Evolutionary conservation across 2,329 filamentous ascomycete genomes (phyloP).

Genomic region (Neopestalotiopsis sp.): DNA sequence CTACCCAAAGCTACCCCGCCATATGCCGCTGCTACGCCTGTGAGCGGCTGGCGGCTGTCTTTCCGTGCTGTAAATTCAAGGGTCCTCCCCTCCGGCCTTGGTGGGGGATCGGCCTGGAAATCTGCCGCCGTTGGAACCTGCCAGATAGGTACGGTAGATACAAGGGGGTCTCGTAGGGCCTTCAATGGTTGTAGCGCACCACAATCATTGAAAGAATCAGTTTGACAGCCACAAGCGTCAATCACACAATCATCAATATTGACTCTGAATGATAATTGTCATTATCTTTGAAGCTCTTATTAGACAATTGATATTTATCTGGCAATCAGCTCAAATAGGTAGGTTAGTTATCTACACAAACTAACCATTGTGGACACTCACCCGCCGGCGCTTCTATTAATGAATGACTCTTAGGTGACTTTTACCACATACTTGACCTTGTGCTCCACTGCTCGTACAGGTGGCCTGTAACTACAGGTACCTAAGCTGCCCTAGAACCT

Average conservation of each 20-base stretch:
- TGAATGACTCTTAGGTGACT: background rate
- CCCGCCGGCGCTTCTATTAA: background rate
- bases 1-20: constrained; percentile 4
- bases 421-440: background rate
- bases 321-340: background rate
- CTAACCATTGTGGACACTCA: background rate
- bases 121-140: background rate
- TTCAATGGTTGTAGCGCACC: background rate
- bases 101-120: constrained; percentile 10
- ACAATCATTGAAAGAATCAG: background rate
- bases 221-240: background rate
- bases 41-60: background rate
- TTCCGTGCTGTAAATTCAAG: background rate
- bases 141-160: background rate
- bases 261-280: background rate
- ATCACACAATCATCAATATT: background rate
- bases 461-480: background rate
- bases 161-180: background rate
- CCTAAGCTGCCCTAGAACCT: background rate
- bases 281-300: background rate
- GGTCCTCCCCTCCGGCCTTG: background rate
- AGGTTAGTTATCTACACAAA: background rate
- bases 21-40: constrained; percentile 9
- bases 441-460: background rate
- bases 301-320: background rate